Evolutionary conservation across 1,139 yeast species (phyloP).

Genomic region (Candida freyschussii): DNA sequence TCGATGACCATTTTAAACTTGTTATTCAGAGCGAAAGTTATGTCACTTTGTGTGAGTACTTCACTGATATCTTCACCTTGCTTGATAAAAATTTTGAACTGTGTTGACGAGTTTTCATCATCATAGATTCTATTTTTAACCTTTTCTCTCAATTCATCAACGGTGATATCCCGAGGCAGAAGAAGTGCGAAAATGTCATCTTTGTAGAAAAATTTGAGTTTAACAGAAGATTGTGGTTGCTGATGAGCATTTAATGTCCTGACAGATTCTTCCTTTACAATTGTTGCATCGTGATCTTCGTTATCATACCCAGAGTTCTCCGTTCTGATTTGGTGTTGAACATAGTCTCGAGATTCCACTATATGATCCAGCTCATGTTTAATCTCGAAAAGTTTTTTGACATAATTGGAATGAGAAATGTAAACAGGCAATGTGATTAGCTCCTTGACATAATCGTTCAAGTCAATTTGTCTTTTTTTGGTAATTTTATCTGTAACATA

Average conservation of each 20-base stretch:
- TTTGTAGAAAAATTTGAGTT: conserved; percentile 78
- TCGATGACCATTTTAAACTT: conserved; percentile 31
- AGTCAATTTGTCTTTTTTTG: conserved; percentile 75
- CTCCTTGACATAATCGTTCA: conserved; percentile 77
- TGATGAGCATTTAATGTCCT: conserved; percentile 17
- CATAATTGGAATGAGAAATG: conserved; percentile 67
- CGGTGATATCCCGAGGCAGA: conserved; percentile 57
- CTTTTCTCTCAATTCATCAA: conserved; percentile 57
- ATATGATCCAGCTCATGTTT: conserved; percentile 41
- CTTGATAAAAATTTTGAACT: conserved; percentile 31
- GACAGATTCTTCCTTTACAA: conserved; percentile 23
- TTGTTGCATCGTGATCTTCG: conserved; percentile 25
- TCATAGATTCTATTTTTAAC: conserved; percentile 59
- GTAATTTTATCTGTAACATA: conserved; percentile 88
- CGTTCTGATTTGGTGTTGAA: neutral
- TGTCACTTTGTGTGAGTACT: conserved; percentile 31
- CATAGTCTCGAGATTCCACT: conserved; percentile 16
- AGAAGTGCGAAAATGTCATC: conserved; percentile 90
- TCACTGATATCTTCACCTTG: conserved; percentile 26
- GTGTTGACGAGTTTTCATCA: conserved; percentile 11
- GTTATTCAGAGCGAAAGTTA: conserved; percentile 28
- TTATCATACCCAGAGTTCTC: conserved; percentile 28
- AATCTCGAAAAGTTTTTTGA: conserved; percentile 65
- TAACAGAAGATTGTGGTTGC: conserved; percentile 28
- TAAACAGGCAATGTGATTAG: conserved; percentile 72